Evolutionary conservation across 345 rosid genomes (phyloP).

Genomic region (Arabidopsis thaliana): DNA sequence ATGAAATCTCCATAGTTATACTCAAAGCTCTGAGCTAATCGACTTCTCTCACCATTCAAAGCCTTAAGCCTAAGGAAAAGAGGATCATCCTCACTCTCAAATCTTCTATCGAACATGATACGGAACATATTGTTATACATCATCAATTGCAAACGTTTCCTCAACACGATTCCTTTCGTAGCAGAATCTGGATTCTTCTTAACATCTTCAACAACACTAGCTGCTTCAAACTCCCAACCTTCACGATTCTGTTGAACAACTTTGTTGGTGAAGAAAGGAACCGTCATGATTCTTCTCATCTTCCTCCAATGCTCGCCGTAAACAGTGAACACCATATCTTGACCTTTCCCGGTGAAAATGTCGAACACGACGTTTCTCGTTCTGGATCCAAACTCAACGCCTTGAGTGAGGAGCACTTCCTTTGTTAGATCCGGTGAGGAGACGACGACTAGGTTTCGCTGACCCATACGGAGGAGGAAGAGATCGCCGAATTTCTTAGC

Average conservation of each 20-base stretch:
- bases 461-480: constrained; percentile 83
- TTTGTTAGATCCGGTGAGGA: constrained; percentile 88
- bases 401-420: constrained; percentile 93
- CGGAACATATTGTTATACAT: constrained; percentile 98
- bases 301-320: constrained; percentile 99
- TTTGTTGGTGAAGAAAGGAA: constrained; percentile 94
- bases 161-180: constrained; percentile 71
- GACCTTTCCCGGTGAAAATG: constrained; percentile 95
- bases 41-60: constrained; percentile 91
- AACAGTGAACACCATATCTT: constrained; percentile 99
- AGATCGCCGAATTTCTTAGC: constrained; percentile 79
- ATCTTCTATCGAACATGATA: constrained; percentile 93
- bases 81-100: constrained; percentile 91
- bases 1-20: constrained; percentile 96
- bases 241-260: constrained; percentile 77
- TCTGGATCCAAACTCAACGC: constrained; percentile 93
- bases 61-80: constrained; percentile 74
- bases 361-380: constrained; percentile 96
- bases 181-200: constrained; percentile 75
- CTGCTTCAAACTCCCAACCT: constrained; percentile 85
- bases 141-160: constrained; percentile 84
- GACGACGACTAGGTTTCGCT: constrained; percentile 85
- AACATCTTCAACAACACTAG: constrained; percentile 72
- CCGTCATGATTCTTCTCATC: constrained; percentile 99
- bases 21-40: constrained; percentile 96